These are phyloP conservation scores for Termitomyces sp. DNA, from an alignment of 768 basidiomycete genomes.

Conservation along the genomic window DNA sequence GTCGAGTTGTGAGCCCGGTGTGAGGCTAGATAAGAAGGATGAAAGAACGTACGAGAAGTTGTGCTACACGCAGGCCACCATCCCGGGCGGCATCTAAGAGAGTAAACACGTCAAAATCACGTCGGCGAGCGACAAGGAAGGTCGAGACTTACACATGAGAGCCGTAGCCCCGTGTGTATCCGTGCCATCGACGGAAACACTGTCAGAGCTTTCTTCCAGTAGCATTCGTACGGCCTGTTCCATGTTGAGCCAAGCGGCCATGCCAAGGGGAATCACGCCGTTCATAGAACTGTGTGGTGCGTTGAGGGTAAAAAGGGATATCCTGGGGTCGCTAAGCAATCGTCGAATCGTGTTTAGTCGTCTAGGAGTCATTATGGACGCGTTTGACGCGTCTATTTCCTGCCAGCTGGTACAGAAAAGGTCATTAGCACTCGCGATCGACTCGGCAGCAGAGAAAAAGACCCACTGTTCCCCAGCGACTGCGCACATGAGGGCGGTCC, in stretches of 20 bases:
- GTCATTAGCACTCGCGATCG: constrained; percentile 3
- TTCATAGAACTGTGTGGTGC: constrained; percentile 65
- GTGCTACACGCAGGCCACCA: constrained; percentile 61
- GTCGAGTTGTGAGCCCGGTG: constrained; percentile 1
- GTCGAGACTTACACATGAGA: constrained; percentile 67
- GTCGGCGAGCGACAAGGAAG: constrained; percentile 7
- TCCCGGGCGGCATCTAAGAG: constrained; percentile 71
- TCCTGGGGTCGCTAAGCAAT: constrained; percentile 48
- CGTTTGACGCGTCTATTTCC: constrained; percentile 62
- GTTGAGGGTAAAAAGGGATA: constrained; percentile 68
- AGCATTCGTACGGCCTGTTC: constrained; percentile 54
- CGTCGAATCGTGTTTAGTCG: constrained; percentile 55
- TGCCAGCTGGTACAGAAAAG: constrained; percentile 47
- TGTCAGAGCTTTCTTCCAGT: constrained; percentile 55
- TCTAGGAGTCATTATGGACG: constrained; percentile 54
- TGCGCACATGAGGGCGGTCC: constrained; percentile 62
- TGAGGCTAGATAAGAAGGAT: neutral
- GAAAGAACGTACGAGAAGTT: constrained; percentile 46
- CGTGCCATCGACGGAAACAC: constrained; percentile 68
- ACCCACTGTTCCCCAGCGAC: constrained; percentile 69
- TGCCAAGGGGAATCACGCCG: constrained; percentile 71
- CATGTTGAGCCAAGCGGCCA: constrained; percentile 75
- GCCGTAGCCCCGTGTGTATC: constrained; percentile 75
- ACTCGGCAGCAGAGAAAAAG: constrained; percentile 1
- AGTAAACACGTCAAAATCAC: constrained; percentile 13